Base-by-base conservation (phyloP, 2,329 filamentous ascomycete species). In the Exophiala spinifera region DNA sequence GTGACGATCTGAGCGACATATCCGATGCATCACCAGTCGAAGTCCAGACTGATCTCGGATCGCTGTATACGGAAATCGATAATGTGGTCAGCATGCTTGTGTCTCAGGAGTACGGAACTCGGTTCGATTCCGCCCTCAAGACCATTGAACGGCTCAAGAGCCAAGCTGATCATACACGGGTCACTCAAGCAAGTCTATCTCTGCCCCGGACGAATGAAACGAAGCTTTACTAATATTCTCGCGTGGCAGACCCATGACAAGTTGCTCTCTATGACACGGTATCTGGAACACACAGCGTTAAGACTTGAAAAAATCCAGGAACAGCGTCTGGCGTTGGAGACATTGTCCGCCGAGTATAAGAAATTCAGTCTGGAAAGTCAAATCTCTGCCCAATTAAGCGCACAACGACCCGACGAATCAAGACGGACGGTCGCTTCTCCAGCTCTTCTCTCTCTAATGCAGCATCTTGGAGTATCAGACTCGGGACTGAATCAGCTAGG, bases 1-100 rank as follows among this genome's bases (percentile, higher is more conserved):
- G 23, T 31, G 25, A 21, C 39, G 25, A 11, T 33, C 14, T 20
- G 31, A 11, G 49, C 14, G 37, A 46, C 5, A 28, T 43, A 1
- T 33, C 45, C 11, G 34, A 25, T 34, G 51, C 33, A 4, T 40
- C 46, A 15, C 11, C 43, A 19, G 39, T 44, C 6, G 39, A 40
- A 7, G 25, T 60, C n/a, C 46, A 57, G 39, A 28, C 46, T 8
- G 62, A 62, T 20, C 49, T 64, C 19, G 44, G 43, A 23, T 52
- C 59, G 8, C 49, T 64, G 13, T 61, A 64, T 40, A 13, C 51
- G 1, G 62, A 64, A 25, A 59, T 64, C 21, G 56, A 61, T 25
- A 56, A 62, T 51, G 55, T 64, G 1, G 44, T 58, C 7, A 47
- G 53, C 14, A 63, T 64, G 58, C 23, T 60, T 8, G 50, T 64